Percentiles rank a stretch among this genome's conserved stretches.
Evolutionary conservation across 371 early-diverging fungal species (phyloP).

Genomic region (Mortierella sp.): DNA sequence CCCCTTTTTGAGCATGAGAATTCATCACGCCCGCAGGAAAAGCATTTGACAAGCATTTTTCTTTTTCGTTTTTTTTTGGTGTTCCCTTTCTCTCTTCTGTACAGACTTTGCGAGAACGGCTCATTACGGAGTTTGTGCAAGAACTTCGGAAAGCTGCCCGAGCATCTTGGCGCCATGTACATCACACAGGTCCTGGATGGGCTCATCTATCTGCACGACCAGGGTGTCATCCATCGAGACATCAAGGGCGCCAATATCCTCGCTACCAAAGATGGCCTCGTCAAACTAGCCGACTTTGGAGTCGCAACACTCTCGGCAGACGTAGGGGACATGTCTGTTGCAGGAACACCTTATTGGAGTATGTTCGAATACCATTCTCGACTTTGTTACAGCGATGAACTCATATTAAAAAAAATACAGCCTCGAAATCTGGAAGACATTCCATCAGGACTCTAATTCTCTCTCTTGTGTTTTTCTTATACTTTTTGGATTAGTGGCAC

Average conservation of each 20-base stretch:
- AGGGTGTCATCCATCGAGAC: slow-evolving; percentile 93
- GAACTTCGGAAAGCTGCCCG: slow-evolving; percentile 87
- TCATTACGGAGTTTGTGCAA: slow-evolving; percentile 83
- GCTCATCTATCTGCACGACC: slow-evolving; percentile 85
- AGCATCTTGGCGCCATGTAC: slow-evolving; percentile 83
- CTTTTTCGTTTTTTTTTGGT: too few species aligned
- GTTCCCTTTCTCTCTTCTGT: neutral
- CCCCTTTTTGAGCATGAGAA: neutral
- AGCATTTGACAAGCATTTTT: too few species aligned
- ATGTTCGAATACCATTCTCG: too few species aligned
- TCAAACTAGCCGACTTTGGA: slow-evolving; percentile 93
- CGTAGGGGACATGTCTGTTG: slow-evolving; percentile 58
- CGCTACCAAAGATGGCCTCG: slow-evolving; percentile 80
- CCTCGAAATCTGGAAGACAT: too few species aligned
- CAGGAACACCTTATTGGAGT: slow-evolving; percentile 83
- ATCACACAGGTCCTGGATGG: slow-evolving; percentile 84
- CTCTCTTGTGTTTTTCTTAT: too few species aligned
- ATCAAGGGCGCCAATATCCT: slow-evolving; percentile 91
- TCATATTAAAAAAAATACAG: too few species aligned
- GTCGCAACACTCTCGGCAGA: slow-evolving; percentile 69
- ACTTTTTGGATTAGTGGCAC: slow-evolving; percentile 79
- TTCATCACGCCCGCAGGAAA: too few species aligned
- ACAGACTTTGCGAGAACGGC: slow-evolving; percentile 85
- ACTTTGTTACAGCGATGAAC: too few species aligned
- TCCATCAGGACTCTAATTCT: too few species aligned